Percentiles rank a stretch among this genome's conserved stretches.
These are phyloP conservation scores for Microcyclospora pomicola DNA, from an alignment of 2,329 filamentous ascomycete genomes.

Conservation along the genomic window DNA sequence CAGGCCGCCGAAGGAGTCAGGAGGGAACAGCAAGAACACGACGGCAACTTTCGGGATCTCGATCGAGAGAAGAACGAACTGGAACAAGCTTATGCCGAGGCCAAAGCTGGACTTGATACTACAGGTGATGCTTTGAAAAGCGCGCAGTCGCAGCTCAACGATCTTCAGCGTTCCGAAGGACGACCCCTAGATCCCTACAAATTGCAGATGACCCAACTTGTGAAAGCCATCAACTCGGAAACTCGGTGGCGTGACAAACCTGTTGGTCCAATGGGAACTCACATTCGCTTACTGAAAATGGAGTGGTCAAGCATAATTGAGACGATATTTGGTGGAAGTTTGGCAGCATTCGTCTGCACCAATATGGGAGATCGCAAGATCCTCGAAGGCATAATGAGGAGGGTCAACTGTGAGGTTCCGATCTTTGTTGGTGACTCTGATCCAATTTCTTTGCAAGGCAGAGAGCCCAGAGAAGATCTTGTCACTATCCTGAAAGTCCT, in stretches of 20 bases:
- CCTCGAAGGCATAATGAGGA: conserved; percentile 52
- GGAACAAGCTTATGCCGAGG: conserved; percentile 12
- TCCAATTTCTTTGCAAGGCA: conserved; percentile 43
- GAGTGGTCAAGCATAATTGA: conserved; percentile 78
- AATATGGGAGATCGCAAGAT: conserved; percentile 61
- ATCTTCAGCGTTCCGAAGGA: conserved; percentile 43
- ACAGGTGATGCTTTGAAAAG: conserved; percentile 16
- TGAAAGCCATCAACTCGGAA: conserved; percentile 58
- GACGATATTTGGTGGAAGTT: conserved; percentile 51
- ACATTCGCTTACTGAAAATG: conserved; percentile 62
- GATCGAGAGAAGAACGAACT: conserved; percentile 24
- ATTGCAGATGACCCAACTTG: conserved; percentile 45
- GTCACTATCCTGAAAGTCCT: conserved; percentile 70
- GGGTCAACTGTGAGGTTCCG: conserved; percentile 34
- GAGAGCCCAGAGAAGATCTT: conserved; percentile 60
- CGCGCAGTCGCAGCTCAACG: conserved; percentile 37
- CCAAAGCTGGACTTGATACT: background rate
- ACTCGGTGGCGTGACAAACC: conserved; percentile 55
- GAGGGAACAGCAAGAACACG: conserved; percentile 29
- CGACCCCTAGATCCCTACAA: conserved; percentile 51
- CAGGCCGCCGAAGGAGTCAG: conserved; percentile 34
- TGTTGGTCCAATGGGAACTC: conserved; percentile 68
- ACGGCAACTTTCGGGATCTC: conserved; percentile 22
- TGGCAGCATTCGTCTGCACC: conserved; percentile 71
- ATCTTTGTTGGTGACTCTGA: conserved; percentile 51